phyloP scores from a whole-genome alignment of 139 green algal species.

The Trebouxia sp. region DNA sequence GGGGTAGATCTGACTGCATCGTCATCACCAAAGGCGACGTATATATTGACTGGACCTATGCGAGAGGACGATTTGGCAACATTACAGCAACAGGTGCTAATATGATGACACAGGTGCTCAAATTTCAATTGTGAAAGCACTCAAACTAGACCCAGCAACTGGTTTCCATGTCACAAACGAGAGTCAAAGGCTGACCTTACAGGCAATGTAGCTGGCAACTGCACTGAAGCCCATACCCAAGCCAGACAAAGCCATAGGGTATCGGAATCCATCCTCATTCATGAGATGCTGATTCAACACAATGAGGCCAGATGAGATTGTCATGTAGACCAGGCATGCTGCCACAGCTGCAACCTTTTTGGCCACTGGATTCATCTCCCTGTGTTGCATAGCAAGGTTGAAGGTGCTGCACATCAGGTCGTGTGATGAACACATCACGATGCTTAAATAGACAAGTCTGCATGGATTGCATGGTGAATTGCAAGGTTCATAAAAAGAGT shows the following conservation, averaged over 20 bases:
- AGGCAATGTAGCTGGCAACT: constrained; percentile 64
- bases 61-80: too few species aligned
- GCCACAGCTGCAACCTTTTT: constrained; percentile 36
- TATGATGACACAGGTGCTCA: too few species aligned
- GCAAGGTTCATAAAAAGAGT: too few species aligned
- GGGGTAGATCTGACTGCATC: too few species aligned
- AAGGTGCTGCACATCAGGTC: too few species aligned
- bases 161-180: neutral
- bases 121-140: neutral
- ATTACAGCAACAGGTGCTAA: too few species aligned
- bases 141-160: neutral
- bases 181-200: constrained; percentile 34
- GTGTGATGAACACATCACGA: too few species aligned
- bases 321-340: constrained; percentile 70
- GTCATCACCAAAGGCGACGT: too few species aligned
- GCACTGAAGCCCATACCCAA: constrained; percentile 77
- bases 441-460: too few species aligned
- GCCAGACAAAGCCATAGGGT: constrained; percentile 72
- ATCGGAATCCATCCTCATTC: constrained; percentile 71
- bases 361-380: neutral
- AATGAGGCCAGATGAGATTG: constrained; percentile 66
- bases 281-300: constrained; percentile 87
- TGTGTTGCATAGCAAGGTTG: neutral
- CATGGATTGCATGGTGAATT: too few species aligned
- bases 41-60: too few species aligned